These are phyloP conservation scores for Globisporangium cederbergense DNA, from an alignment of 352 stramenopile species.

Conservation along the genomic window DNA sequence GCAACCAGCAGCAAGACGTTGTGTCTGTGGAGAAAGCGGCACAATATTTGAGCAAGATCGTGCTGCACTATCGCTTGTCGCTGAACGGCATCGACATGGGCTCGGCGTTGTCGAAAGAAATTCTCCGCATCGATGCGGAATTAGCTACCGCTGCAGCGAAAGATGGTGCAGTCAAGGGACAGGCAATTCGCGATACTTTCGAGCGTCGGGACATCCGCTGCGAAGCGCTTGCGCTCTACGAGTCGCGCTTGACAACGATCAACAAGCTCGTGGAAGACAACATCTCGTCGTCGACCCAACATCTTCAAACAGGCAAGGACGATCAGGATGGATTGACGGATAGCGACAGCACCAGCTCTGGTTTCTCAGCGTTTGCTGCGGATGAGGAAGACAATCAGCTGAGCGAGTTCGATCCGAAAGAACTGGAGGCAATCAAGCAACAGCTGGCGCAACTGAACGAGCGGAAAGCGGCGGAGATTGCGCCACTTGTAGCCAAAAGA, in stretches of 20 bases:
- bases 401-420: slow-evolving; percentile 23
- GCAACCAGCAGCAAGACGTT: slow-evolving; percentile 15
- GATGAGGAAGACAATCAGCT: slow-evolving; percentile 18
- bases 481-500: slow-evolving; percentile 30
- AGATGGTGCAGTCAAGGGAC: slow-evolving; percentile 57
- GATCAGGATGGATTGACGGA: not conserved
- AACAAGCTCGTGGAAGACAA: slow-evolving; percentile 37
- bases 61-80: slow-evolving; percentile 45
- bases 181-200: slow-evolving; percentile 79
- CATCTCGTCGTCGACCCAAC: slow-evolving; percentile 34
- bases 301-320: slow-evolving; percentile 19
- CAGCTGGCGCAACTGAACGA: slow-evolving; percentile 35
- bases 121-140: slow-evolving; percentile 49
- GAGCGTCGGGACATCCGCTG: slow-evolving; percentile 70
- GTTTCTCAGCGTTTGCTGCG: slow-evolving; percentile 12
- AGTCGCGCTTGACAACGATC: slow-evolving; percentile 36
- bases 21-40: slow-evolving; percentile 29
- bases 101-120: slow-evolving; percentile 41
- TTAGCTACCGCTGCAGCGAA: slow-evolving; percentile 33
- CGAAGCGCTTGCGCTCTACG: slow-evolving; percentile 56
- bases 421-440: slow-evolving; percentile 36
- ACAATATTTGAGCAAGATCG: slow-evolving; percentile 45
- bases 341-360: not conserved
- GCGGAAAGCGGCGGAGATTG: slow-evolving; percentile 32
- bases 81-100: slow-evolving; percentile 38